Percentiles rank a stretch among this genome's conserved stretches.
Evolutionary conservation across 2,329 filamentous ascomycete species (phyloP).

Genomic region (Diaporthe longicolla): DNA sequence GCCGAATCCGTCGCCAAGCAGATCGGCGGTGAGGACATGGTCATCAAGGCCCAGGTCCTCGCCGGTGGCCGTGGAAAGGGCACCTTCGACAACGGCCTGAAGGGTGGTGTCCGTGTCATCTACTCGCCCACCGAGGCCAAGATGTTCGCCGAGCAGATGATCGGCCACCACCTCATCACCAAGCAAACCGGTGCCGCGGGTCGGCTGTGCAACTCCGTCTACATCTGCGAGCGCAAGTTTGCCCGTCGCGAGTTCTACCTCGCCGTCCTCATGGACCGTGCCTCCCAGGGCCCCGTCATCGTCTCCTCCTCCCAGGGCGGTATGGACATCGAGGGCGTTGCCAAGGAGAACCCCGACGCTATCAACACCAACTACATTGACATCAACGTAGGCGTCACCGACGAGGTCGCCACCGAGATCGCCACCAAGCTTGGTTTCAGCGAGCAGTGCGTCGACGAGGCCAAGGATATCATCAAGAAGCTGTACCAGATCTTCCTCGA

Average conservation of each 20-base stretch:
- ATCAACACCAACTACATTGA: constrained; percentile 95
- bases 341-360: constrained; percentile 96
- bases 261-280: constrained; percentile 97
- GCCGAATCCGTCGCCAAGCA: constrained; percentile 92
- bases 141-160: constrained; percentile 99
- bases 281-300: constrained; percentile 91
- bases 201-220: constrained; percentile 96
- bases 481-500: constrained; percentile 99
- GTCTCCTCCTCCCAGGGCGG: constrained; percentile 98
- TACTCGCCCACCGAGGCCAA: constrained; percentile 97
- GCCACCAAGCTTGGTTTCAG: constrained; percentile 96
- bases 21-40: constrained; percentile 95
- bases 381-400: constrained; percentile 94
- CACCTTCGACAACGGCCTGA: constrained; percentile 97
- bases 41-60: constrained; percentile 99
- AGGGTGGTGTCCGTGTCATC: constrained; percentile 98
- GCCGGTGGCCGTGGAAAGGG: constrained; percentile 98
- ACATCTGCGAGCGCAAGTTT: constrained; percentile 99
- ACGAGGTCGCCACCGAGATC: constrained; percentile 92
- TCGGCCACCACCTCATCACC: constrained; percentile 99
- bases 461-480: constrained; percentile 97
- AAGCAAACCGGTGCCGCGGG: constrained; percentile 97
- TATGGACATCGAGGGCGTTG: constrained; percentile 99
- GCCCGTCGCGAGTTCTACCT: constrained; percentile 99
- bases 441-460: constrained; percentile 96